These are phyloP conservation scores for Neostapfia colusana DNA, from an alignment of 176 grass and related monocot species.

Conservation along the genomic window DNA sequence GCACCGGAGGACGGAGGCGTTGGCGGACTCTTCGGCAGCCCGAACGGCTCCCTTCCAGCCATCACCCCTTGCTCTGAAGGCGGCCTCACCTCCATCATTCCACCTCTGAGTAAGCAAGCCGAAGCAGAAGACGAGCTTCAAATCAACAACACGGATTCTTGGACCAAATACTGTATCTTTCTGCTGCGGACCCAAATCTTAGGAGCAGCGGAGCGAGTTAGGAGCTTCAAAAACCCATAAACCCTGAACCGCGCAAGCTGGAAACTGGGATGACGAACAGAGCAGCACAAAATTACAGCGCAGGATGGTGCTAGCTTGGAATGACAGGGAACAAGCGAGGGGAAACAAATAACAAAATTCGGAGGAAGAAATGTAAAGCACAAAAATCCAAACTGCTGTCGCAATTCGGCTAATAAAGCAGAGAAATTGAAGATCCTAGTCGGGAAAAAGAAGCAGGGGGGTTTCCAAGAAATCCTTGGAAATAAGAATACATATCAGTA, in stretches of 20 bases:
- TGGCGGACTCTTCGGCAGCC: slow-evolving; percentile 60
- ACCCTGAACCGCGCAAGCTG: slow-evolving; percentile 31
- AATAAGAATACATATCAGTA: slow-evolving; percentile 19
- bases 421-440: slow-evolving; percentile 34
- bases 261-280: slow-evolving; percentile 34
- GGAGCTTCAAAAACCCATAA: slow-evolving; percentile 45
- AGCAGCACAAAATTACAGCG: slow-evolving; percentile 34
- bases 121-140: background rate
- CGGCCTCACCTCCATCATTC: slow-evolving; percentile 63
- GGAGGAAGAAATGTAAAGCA: slow-evolving; percentile 39
- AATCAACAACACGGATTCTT: slow-evolving; percentile 40
- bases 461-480: slow-evolving; percentile 45
- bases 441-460: background rate
- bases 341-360: slow-evolving; percentile 28
- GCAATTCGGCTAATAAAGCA: slow-evolving; percentile 40
- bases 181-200: slow-evolving; percentile 32
- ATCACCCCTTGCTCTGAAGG: slow-evolving; percentile 55
- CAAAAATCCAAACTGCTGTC: slow-evolving; percentile 8
- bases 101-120: background rate
- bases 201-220: slow-evolving; percentile 2
- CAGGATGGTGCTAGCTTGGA: slow-evolving; percentile 36
- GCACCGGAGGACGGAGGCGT: slow-evolving; percentile 42
- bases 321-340: slow-evolving; percentile 32
- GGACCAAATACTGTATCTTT: slow-evolving; percentile 1
- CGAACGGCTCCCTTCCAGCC: slow-evolving; percentile 80